Base-by-base conservation (phyloP, 2,329 filamentous ascomycete genomes). In the Ilyonectria sp. region DNA sequence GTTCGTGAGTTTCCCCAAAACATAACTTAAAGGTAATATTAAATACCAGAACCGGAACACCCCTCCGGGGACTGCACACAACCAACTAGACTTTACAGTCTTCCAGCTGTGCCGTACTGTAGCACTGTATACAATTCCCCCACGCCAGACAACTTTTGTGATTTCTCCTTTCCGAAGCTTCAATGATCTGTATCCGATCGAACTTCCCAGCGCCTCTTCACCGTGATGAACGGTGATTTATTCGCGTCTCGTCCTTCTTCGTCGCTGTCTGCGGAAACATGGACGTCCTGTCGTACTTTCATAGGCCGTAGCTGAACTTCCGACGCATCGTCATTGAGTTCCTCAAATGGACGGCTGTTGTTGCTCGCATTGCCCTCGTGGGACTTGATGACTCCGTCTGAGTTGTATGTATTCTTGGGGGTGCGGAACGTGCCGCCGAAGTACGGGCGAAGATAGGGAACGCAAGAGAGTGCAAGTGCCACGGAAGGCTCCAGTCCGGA, bases 401-500 rank as follows among this genome's bases (percentile, higher is more conserved):
- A 21, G n/a, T 37, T 37, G 17, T 55, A 55, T 4, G 26, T 33
- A 21, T 17, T 55, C 31, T 55, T 55, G n/a, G 31, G 31, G 9
- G 8, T 37, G 15, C 52, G 31, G 33, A 55, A 55, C 8, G 31
- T 21, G 52, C 52, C 31, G 52, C 52, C 35, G 33, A 55, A 40
- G 52, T 55, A 55, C 8, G 52, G 40, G 6, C 40, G 40, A 4
- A 43, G 40, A 7, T n/a, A 62, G 8, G 60, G 60, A 35, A 62
- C 60, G 15, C 60, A 62, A 4, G 60, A 54, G 4, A 62, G 43
- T 10, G 60, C 50, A 15, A 62, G 60, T 13, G 60, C 60, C 23
- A 62, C 60, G 6, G 60, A 62, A 9, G 60, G 60, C 50, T 62
- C 60, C 29, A 62, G 40, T 8, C 49, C 60, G 15, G 60, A 62